Percentiles rank a stretch among this genome's conserved stretches.
Evolutionary conservation across 73 alveolate species (phyloP).

Genomic region (Symbiodinium natans): DNA sequence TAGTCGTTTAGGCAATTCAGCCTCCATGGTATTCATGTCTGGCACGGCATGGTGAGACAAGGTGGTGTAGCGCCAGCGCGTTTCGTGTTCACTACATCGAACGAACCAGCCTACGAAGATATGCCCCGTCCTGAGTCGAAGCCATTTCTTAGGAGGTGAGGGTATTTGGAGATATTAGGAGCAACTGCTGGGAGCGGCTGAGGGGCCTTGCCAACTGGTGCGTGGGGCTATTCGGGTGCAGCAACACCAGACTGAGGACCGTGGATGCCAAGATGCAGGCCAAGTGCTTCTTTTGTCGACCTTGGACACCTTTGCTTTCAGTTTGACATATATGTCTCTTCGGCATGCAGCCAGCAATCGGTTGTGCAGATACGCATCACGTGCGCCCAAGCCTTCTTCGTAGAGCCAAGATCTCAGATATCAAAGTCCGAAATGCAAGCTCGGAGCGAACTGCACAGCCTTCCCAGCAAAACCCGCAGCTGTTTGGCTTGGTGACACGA

Average conservation of each 20-base stretch:
- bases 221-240: no score
- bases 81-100: conserved; percentile 66
- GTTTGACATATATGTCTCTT: no score
- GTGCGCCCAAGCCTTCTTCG: conserved; percentile 48
- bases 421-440: not conserved
- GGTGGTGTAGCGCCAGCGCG: conserved; percentile 93
- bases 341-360: no score
- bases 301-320: not conserved
- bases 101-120: conserved; percentile 51
- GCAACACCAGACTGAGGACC: no score
- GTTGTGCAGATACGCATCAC: conserved; percentile 66
- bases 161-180: not conserved
- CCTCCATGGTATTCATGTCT: no score
- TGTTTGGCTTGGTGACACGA: not conserved
- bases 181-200: not conserved
- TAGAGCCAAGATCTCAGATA: conserved; percentile 31
- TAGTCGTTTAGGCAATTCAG: no score
- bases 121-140: not conserved
- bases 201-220: not conserved
- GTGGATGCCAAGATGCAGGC: conserved; percentile 89
- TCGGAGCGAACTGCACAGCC: not conserved
- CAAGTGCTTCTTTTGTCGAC: not conserved
- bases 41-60: not conserved
- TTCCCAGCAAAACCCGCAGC: not conserved
- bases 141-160: not conserved